A percentile compares a stretch with the other conserved stretches of the same genome.
These are phyloP conservation scores for Ilex asprella DNA, from an alignment of 257 asterid genomes.

Conservation along the genomic window DNA sequence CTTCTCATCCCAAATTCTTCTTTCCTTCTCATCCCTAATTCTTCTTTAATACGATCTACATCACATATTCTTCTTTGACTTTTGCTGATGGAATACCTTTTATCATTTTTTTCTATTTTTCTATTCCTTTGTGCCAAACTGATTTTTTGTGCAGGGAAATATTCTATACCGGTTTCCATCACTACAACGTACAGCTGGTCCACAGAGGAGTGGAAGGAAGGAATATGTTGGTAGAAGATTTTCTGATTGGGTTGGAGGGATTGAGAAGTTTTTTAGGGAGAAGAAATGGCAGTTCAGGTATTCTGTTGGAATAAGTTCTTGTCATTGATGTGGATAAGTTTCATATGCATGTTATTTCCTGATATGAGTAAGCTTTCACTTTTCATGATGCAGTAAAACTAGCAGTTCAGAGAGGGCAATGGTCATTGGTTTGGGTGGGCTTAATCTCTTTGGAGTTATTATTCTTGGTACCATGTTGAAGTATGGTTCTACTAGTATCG, in stretches of 20 bases:
- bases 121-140: not conserved
- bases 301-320: not conserved
- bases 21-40: too few relatives aligned
- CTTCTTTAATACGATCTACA: too few relatives aligned
- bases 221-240: constrained; percentile 72
- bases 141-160: constrained; percentile 62
- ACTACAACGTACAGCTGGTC: constrained; percentile 90
- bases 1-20: too few relatives aligned
- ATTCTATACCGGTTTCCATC: constrained; percentile 94
- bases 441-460: constrained; percentile 81
- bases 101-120: too few relatives aligned
- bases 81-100: too few relatives aligned
- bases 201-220: constrained; percentile 63
- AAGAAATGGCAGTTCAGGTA: constrained; percentile 78
- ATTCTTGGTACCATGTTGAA: constrained; percentile 85
- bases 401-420: constrained; percentile 77
- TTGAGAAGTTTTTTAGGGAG: constrained; percentile 63
- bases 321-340: not conserved
- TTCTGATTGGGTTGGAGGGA: constrained; percentile 66
- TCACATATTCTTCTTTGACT: too few relatives aligned
- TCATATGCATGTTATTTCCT: constrained; percentile 13
- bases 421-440: constrained; percentile 93
- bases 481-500: constrained; percentile 41
- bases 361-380: not conserved
- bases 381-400: constrained; percentile 57